These are phyloP conservation scores for Xylariaceae sp. DNA, from an alignment of 2,329 filamentous ascomycete genomes.

Conservation along the genomic window DNA sequence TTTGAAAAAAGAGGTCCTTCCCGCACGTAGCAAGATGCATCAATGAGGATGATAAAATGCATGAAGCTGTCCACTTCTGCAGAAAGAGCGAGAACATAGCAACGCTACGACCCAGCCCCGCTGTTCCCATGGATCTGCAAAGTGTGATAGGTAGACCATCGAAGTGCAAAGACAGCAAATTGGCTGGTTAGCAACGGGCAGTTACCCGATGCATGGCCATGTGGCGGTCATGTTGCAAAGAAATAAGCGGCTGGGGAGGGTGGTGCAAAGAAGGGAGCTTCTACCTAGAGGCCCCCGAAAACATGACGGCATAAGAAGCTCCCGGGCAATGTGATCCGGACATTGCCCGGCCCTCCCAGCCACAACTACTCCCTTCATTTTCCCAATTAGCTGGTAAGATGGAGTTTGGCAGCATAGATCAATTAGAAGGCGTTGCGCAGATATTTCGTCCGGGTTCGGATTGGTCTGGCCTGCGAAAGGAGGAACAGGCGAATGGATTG, in stretches of 20 bases:
- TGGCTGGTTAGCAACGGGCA: neutral
- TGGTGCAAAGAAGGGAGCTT: neutral
- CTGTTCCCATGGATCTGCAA: neutral
- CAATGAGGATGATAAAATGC: too few relatives aligned
- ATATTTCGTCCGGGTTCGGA: too few relatives aligned
- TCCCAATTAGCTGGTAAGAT: too few relatives aligned
- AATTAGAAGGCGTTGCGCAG: too few relatives aligned
- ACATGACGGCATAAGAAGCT: neutral
- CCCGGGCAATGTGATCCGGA: too few relatives aligned
- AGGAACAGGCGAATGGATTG: too few relatives aligned
- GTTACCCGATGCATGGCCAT: neutral
- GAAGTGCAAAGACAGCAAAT: neutral
- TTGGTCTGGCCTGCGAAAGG: too few relatives aligned
- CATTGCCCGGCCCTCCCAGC: too few relatives aligned
- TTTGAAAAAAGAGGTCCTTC: slow-evolving; percentile 1
- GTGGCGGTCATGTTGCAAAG: neutral
- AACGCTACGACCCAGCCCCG: neutral
- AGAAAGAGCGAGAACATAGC: neutral
- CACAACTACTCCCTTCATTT: too few relatives aligned
- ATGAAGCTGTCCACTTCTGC: neutral
- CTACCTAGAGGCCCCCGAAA: neutral
- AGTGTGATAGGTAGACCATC: neutral
- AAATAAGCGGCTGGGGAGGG: neutral
- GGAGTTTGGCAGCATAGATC: too few relatives aligned
- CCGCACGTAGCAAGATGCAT: neutral